Evolutionary conservation across 345 rosid genomes (phyloP).

Genomic region (Salix dunnii): DNA sequence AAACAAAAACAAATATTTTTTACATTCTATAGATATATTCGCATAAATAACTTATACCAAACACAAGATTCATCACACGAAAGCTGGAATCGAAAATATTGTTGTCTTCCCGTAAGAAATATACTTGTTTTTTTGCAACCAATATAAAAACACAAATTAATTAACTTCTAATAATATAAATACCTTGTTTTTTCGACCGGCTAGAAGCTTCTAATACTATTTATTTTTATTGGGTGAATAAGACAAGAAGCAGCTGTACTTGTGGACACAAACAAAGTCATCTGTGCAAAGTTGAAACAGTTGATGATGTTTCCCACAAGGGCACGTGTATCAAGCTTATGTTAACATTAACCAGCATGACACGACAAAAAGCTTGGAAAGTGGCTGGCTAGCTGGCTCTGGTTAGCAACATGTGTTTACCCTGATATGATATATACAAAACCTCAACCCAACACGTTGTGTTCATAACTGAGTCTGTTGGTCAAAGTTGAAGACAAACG

Average conservation of each 20-base stretch:
- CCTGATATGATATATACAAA: neutral
- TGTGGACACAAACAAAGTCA: neutral
- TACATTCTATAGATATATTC: no score
- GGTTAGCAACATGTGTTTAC: neutral
- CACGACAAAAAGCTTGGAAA: neutral
- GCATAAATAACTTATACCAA: no score
- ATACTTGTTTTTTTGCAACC: no score
- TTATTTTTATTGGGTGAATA: neutral
- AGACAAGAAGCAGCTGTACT: neutral
- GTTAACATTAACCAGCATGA: neutral
- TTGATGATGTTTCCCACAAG: neutral
- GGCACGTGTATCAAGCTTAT: neutral
- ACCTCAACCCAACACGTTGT: neutral
- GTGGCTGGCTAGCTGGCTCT: neutral
- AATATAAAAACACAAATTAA: neutral
- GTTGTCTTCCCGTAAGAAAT: no score
- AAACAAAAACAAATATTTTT: no score
- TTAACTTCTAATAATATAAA: neutral
- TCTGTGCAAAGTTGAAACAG: neutral
- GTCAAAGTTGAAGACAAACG: neutral
- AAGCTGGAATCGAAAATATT: no score
- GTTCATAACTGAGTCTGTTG: neutral
- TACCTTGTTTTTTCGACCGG: neutral
- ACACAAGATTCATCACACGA: no score
- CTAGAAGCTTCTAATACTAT: neutral